Evolutionary conservation across 257 asterid genomes (phyloP).

Genomic region (Nicotiana benthamiana): DNA sequence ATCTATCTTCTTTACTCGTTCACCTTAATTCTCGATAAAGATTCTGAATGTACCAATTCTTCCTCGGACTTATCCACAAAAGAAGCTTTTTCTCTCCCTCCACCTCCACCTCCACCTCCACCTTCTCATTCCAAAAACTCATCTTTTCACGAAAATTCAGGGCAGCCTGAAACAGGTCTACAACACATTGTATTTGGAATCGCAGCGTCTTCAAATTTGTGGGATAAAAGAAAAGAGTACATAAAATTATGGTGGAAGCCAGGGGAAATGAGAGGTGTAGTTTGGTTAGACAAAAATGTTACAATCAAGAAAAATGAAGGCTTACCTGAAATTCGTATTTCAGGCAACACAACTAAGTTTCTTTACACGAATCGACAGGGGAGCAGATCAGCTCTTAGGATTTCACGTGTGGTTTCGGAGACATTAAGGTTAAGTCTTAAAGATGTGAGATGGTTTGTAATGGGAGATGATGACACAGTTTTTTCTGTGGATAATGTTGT

Average conservation of each 20-base stretch:
- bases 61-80: slow-evolving; percentile 10
- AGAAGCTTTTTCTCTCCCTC: slow-evolving; percentile 12
- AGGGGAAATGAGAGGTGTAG: slow-evolving; percentile 56
- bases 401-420: slow-evolving; percentile 73
- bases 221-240: slow-evolving; percentile 61
- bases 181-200: slow-evolving; percentile 55
- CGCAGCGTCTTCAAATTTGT: slow-evolving; percentile 57
- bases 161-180: slow-evolving; percentile 21
- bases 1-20: slow-evolving; percentile 48
- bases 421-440: slow-evolving; percentile 50
- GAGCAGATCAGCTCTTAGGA: slow-evolving; percentile 56
- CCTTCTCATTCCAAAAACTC: neutral
- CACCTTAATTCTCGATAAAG: slow-evolving; percentile 29
- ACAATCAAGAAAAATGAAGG: slow-evolving; percentile 18
- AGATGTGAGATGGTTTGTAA: slow-evolving; percentile 75
- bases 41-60: slow-evolving; percentile 11
- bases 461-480: slow-evolving; percentile 90
- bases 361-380: slow-evolving; percentile 58
- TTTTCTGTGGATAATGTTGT: slow-evolving; percentile 64
- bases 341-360: slow-evolving; percentile 43
- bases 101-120: neutral
- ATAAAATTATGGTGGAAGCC: slow-evolving; percentile 72
- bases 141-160: neutral
- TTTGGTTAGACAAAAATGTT: slow-evolving; percentile 52
- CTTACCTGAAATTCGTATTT: slow-evolving; percentile 47